Conservation (phyloP, 2,329 filamentous ascomycete genomes). For the Fusarium pininemorale region DNA sequence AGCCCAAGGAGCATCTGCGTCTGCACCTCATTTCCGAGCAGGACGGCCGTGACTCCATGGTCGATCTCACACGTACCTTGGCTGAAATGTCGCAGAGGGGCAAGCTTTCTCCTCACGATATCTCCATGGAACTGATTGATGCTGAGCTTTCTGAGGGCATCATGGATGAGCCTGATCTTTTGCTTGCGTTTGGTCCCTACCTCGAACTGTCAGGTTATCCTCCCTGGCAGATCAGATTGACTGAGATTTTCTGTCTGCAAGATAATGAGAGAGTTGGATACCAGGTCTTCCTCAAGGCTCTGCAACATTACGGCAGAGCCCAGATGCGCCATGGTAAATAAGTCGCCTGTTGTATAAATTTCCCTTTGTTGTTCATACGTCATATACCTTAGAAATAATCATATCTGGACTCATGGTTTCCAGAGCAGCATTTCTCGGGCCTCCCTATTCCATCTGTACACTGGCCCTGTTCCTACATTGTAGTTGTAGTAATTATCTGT, state of each 20-base stretch:
- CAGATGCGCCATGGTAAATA: slow-evolving; percentile 86
- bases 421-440: slow-evolving; percentile 60
- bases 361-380: slow-evolving; percentile 1
- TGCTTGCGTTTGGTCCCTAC: slow-evolving; percentile 86
- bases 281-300: slow-evolving; percentile 86
- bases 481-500: slow-evolving; percentile 88
- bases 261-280: slow-evolving; percentile 90
- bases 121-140: slow-evolving; percentile 86
- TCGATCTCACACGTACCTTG: slow-evolving; percentile 93
- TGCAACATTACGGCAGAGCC: slow-evolving; percentile 85
- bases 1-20: slow-evolving; percentile 55
- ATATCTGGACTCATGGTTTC: slow-evolving; percentile 43
- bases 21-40: slow-evolving; percentile 86
- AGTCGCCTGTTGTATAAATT: neutral
- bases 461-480: slow-evolving; percentile 76
- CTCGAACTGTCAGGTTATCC: slow-evolving; percentile 91
- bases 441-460: slow-evolving; percentile 73
- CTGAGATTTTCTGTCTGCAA: slow-evolving; percentile 85
- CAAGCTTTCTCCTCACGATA: slow-evolving; percentile 83
- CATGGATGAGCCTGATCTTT: slow-evolving; percentile 88
- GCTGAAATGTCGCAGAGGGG: slow-evolving; percentile 93
- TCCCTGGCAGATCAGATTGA: slow-evolving; percentile 94
- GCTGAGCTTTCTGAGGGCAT: slow-evolving; percentile 83
- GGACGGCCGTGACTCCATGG: slow-evolving; percentile 91
- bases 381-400: slow-evolving; percentile 16